Base-by-base conservation (phyloP, 2,329 filamentous ascomycete species). In the Botrytis medusae region DNA sequence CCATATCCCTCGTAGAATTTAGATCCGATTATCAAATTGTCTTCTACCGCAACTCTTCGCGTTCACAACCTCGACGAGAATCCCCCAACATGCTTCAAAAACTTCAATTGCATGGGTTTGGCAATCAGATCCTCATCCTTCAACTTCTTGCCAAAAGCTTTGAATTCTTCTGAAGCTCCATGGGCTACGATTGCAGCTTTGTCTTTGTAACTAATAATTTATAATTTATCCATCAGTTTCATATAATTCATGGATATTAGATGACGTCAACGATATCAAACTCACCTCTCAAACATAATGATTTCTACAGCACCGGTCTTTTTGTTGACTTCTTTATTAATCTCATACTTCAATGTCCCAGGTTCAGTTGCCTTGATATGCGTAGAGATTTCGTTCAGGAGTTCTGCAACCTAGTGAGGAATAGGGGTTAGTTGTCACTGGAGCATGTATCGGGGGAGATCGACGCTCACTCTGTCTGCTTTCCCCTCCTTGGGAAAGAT, bases 271-370 rank as follows among this genome's bases (percentile, higher is more conserved):
- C 9, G 20, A 22, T 42, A 12, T 61, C 25, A 34, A 69, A 71
- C 72, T 25, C 64, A 80, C 80, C 65, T 80, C 73, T 81, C 80
- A 46, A 80, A 8, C 78, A 80, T 74, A 54, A 81, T 74, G 1
- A 81, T 67, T 61, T 80, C 76, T 29, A 79, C 78, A 40, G 73
- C 70, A 7, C 79, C 79, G n/a, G 73, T 74, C 57, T 78, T 75
- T 44, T 77, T 77, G 37, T 79, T 78, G 14, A 77, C 73, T 42
- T 77, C 75, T 25, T 76, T 72, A 1, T 74, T 72, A 42, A 80
- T 75, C 34, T 79, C 72, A 67, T 80, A 81, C 72, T 72, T 78
- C 64, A 78, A 71, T 14, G 77, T 79, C 10, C 75, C 76, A 2
- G 79, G 79, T 42, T 81, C 80, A 51, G 77, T 78, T 16, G 73